Percentiles rank a stretch among this genome's conserved stretches.
Evolutionary conservation across 2,329 filamentous ascomycete species (phyloP).

Genomic region (Leptosphaerulina australis): DNA sequence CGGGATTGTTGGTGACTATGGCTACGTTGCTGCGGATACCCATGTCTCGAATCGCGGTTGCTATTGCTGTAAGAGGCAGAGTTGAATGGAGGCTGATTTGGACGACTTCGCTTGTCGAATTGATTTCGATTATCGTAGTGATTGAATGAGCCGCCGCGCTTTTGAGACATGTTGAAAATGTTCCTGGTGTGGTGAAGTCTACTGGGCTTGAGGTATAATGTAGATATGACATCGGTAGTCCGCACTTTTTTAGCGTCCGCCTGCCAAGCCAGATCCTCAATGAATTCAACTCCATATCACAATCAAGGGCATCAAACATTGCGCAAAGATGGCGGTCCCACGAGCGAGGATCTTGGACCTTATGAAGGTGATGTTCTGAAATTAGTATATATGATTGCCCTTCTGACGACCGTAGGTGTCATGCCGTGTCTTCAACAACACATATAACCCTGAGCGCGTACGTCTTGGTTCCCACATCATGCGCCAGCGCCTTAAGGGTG

Average conservation of each 20-base stretch:
- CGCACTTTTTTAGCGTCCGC: constrained; percentile 21
- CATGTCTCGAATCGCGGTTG: constrained; percentile 6
- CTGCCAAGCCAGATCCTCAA: constrained; percentile 23
- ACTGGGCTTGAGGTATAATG: not conserved
- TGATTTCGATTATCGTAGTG: constrained; percentile 29
- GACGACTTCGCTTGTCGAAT: constrained; percentile 22
- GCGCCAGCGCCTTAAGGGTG: constrained; percentile 85
- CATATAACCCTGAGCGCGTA: constrained; percentile 82
- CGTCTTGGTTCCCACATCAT: constrained; percentile 92
- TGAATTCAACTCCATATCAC: constrained; percentile 22
- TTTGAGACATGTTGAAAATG: constrained; percentile 28
- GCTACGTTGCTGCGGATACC: constrained; percentile 10
- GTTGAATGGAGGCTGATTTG: constrained; percentile 12
- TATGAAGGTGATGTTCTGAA: constrained; percentile 69
- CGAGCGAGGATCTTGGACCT: constrained; percentile 67
- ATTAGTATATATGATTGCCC: not conserved
- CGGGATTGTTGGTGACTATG: constrained; percentile 11
- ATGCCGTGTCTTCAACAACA: constrained; percentile 90
- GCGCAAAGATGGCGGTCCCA: constrained; percentile 56
- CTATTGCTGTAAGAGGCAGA: constrained; percentile 3
- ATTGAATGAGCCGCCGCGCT: constrained; percentile 27
- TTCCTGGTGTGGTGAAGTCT: not conserved
- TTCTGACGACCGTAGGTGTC: constrained; percentile 65
- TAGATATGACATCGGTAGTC: constrained; percentile 10
- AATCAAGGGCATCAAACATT: constrained; percentile 11